Evolutionary conservation across 495 filamentous ascomycete genomes (phyloP), one percentile per base, ranked within the genome.

Genomic region (Ascobolus immersus): DNA sequence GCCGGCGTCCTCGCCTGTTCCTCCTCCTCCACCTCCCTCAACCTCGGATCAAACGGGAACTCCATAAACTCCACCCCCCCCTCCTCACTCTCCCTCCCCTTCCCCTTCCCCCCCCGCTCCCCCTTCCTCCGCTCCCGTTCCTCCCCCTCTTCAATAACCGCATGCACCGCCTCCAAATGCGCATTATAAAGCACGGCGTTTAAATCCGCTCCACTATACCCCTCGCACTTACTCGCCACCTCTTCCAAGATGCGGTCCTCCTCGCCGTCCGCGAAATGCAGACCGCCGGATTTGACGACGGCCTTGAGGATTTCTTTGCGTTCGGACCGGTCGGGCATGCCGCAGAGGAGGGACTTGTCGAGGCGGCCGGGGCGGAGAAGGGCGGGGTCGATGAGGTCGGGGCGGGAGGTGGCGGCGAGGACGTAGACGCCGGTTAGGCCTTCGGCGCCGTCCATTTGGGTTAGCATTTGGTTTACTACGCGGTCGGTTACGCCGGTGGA

Each of bases 381-480:
- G 3, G 86, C 86, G 2, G 86, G 84, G 46, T 96, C 86, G 28
- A 96, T 94, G 4, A 94, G 49, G 51, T 96, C 89, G 0, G 86
- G 86, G 17, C 86, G 58, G 2, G 67, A 75, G 1, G 86, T 96
- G 10, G 86, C 86, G 18, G 86, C 86, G 3, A 96, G 67, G 2
- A 96, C 86, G 44, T 94, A 94, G 2, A 96, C 86, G 0, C 89
- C 89, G 0, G 71, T 76, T 4, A 94, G 54, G 12, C 89, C 86
- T 49, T 96, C 89, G 2, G 89, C 89, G 46, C 86, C 86, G 47
- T 96, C 86, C 89, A 96, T 96, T 53, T 93, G 89, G 4, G 86
- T 96, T 6, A 96, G 59, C 28, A 96, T 67, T 57, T 94, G 89
- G 48, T 94, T 94, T 42, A 96, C 86, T 2, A 96, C 86, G n/a